Base-by-base conservation (phyloP, 495 filamentous ascomycete species). In the Podospora pseudoanserina region DNA sequence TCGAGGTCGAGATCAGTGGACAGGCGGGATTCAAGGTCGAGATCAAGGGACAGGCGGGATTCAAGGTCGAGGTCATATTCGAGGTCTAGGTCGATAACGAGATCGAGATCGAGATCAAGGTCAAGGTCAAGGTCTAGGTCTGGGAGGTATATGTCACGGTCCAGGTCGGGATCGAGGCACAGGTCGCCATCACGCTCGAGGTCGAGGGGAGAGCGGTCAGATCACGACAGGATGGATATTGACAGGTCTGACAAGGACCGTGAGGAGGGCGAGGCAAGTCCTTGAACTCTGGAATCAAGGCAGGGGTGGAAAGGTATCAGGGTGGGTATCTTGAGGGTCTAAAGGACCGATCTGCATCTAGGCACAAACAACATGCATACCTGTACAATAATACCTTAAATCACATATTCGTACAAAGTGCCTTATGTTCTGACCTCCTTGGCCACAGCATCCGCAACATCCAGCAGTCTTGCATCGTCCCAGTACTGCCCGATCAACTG, bases 401-500 rank as follows among this genome's bases (percentile, higher is more conserved):
- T 20, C 11, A 4, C 7, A 32, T n/a, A 2, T 5, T 66, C 18
- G 23, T 67, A 5, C 34, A 9, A 2, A 49, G 39, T 11, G 9
- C 39, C 15, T 59, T 13, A n/a, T 26, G 9, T 49, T 28, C 55
- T 65, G 3, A 28, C 16, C 55, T 64, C 57, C 39, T 71, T 64
- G 65, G 81, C 78, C 27, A 90, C 67, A 4, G 76, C 49, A 61
- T 79, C 76, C 2, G 90, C 89, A 57, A 86, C 82, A 7, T 79
- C 76, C 13, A 92, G 77, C 27, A 93, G 76, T 60, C 83, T 71
- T 34, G 87, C 84, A 80, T 99, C 95, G 71, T 96, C 91, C 49
- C 92, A 94, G 77, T 90, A 97, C 76, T 99, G 95, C 20, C 89
- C 93, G 68, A 98, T 89, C 7, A 98, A 78, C 76, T 99, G 95